These are phyloP conservation scores for Protostelium mycophagum DNA, from an alignment of 78 protist genomes.

Conservation along the genomic window DNA sequence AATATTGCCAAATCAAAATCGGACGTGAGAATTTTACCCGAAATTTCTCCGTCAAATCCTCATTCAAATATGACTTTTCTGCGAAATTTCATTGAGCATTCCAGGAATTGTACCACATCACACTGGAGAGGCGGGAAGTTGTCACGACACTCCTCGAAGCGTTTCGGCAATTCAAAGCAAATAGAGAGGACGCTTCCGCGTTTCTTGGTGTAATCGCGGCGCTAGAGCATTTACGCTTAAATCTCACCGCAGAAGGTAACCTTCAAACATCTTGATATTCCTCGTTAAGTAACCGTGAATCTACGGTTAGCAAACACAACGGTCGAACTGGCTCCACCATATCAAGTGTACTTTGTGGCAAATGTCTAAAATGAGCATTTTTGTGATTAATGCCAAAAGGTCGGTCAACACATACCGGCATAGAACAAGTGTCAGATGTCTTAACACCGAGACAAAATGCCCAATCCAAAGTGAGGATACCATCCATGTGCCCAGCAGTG, in stretches of 20 bases:
- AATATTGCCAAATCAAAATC: neutral
- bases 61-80: no score
- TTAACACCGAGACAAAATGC: neutral
- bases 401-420: neutral
- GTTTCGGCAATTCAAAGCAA: neutral
- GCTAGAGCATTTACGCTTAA: neutral
- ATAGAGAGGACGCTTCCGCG: neutral
- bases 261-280: neutral
- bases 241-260: neutral
- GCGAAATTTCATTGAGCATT: no score
- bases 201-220: neutral
- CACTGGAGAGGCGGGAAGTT: neutral
- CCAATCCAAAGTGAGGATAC: neutral
- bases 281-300: no score
- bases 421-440: neutral
- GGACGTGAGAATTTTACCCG: no score
- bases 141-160: neutral
- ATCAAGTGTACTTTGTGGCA: no score
- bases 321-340: no score
- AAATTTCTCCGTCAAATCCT: no score
- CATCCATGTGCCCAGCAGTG: neutral
- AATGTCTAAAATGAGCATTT: no score
- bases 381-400: no score
- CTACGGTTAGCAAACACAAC: no score
- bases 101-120: neutral